Evolutionary conservation across 352 stramenopile genomes (phyloP).

Genomic region (Phytophthora pisi): DNA sequence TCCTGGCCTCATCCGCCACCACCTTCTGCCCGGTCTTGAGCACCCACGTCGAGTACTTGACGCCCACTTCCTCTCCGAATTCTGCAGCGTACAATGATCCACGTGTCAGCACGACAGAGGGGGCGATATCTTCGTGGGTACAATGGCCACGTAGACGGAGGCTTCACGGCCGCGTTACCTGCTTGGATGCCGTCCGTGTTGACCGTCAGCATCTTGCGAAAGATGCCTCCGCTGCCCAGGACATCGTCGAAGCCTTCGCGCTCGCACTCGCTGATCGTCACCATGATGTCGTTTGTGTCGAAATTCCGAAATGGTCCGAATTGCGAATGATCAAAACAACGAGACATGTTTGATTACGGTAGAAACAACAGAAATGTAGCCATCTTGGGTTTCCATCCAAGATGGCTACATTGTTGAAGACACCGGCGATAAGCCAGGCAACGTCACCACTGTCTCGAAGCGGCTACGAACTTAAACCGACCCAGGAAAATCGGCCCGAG

Average conservation of each 20-base stretch:
- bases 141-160: conserved; percentile 5
- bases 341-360: neutral
- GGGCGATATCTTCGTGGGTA: conserved; percentile 1
- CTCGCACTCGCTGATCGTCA: conserved; percentile 48
- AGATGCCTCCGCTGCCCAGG: conserved; percentile 80
- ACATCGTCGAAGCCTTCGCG: conserved; percentile 75
- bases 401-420: neutral
- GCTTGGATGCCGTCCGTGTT: conserved; percentile 68
- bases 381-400: too few species aligned
- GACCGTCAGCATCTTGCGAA: conserved; percentile 62
- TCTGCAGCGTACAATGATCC: conserved; percentile 39
- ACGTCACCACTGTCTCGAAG: too few species aligned
- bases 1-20: conserved; percentile 52
- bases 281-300: conserved; percentile 21
- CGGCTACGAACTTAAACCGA: too few species aligned
- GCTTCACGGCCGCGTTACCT: conserved; percentile 35
- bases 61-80: conserved; percentile 81
- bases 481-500: too few species aligned
- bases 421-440: too few species aligned
- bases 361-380: too few species aligned
- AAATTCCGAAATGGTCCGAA: neutral
- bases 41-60: conserved; percentile 68
- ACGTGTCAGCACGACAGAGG: conserved; percentile 18
- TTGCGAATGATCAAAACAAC: neutral
- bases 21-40: conserved; percentile 53